These are phyloP conservation scores for Aureobasidium sp. DNA, from an alignment of 2,329 filamentous ascomycete species.

Conservation along the genomic window DNA sequence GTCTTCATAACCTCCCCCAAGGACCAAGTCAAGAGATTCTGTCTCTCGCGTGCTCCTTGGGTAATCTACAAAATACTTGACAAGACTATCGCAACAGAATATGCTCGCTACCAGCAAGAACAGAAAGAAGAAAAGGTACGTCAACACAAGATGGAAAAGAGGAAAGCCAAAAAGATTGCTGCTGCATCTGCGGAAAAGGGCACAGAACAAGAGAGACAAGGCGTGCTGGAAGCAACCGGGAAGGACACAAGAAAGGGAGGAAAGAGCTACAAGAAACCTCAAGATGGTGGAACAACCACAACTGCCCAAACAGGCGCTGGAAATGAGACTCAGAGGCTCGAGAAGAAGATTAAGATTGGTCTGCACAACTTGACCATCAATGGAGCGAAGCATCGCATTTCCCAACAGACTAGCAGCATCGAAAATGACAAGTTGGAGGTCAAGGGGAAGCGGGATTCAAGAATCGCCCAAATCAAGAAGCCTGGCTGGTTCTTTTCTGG, in stretches of 20 bases:
- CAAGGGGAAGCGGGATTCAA: not conserved
- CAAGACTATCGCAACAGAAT: not conserved
- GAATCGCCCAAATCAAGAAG: not conserved
- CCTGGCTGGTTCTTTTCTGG: slow-evolving; percentile 1
- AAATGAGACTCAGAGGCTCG: not conserved
- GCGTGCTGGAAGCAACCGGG: not conserved
- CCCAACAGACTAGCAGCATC: too few relatives aligned
- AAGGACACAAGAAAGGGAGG: not conserved
- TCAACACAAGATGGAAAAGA: not conserved
- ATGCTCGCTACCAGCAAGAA: not conserved
- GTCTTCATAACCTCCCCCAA: not conserved
- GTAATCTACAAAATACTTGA: not conserved
- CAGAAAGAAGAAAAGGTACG: not conserved
- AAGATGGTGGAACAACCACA: too few relatives aligned
- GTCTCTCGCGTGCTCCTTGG: not conserved
- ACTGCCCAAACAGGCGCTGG: not conserved
- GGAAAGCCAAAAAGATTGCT: not conserved
- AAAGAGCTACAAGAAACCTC: not conserved
- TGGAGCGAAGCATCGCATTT: not conserved
- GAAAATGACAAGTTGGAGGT: not conserved
- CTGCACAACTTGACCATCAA: not conserved
- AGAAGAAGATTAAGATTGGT: not conserved
- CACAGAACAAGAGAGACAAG: not conserved
- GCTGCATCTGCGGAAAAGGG: not conserved
- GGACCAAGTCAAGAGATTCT: not conserved